A percentile compares a stretch with the other conserved stretches of the same genome.
Evolutionary conservation across 495 filamentous ascomycete species (phyloP).

Genomic region (Xylaria castorea): DNA sequence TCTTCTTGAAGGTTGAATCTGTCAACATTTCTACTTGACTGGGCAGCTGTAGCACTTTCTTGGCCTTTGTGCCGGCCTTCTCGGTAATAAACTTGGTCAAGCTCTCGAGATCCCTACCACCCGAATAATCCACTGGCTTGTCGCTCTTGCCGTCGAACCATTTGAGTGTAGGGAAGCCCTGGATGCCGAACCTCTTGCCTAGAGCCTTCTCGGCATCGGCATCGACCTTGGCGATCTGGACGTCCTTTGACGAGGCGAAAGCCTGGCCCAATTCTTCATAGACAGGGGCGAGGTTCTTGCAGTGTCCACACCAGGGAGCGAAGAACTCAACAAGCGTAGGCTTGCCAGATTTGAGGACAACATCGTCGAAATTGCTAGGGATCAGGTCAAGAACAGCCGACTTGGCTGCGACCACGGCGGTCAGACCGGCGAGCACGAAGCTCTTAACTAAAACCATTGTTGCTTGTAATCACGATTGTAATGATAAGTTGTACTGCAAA

Average conservation of each 20-base stretch:
- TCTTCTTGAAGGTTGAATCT: constrained; percentile 76
- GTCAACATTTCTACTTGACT: constrained; percentile 82
- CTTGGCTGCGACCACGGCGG: constrained; percentile 55
- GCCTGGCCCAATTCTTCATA: constrained; percentile 89
- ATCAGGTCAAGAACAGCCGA: constrained; percentile 84
- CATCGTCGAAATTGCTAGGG: constrained; percentile 85
- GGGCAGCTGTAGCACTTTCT: constrained; percentile 68
- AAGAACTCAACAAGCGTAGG: constrained; percentile 98
- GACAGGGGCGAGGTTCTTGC: constrained; percentile 93
- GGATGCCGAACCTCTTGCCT: constrained; percentile 83
- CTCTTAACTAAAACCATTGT: constrained; percentile 61
- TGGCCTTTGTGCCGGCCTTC: constrained; percentile 84
- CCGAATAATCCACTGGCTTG: constrained; percentile 82
- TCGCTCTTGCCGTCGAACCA: constrained; percentile 98
- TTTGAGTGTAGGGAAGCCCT: constrained; percentile 96
- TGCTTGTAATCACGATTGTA: constrained; percentile 14
- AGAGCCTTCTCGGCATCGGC: constrained; percentile 86
- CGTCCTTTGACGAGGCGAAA: constrained; percentile 75
- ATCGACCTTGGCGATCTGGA: constrained; percentile 93
- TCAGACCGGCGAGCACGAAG: constrained; percentile 57
- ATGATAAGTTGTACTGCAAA: not conserved
- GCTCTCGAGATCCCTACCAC: constrained; percentile 87
- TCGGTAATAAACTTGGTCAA: constrained; percentile 80
- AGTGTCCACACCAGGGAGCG: constrained; percentile 98
- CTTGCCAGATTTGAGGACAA: constrained; percentile 90